Evolutionary conservation across 2,329 filamentous ascomycete genomes (phyloP).

Genomic region (Chalaropsis thielavioides): DNA sequence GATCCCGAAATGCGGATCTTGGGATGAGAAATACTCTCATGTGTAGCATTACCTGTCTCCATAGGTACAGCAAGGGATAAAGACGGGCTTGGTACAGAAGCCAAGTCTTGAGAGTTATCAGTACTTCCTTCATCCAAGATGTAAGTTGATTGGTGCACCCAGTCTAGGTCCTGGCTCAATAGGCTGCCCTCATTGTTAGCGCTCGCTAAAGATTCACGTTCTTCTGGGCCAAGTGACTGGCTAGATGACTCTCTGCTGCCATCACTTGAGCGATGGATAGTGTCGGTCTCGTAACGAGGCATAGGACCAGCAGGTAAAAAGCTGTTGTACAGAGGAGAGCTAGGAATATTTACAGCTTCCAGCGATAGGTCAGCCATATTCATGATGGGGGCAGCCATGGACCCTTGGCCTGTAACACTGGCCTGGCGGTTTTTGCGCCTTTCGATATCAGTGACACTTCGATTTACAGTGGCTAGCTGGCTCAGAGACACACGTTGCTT

Average conservation of each 20-base stretch:
- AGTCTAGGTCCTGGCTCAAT: slow-evolving; percentile 30
- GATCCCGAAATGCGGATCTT: slow-evolving; percentile 26
- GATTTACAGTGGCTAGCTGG: slow-evolving; percentile 22
- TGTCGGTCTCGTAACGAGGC: slow-evolving; percentile 3
- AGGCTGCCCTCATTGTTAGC: background rate
- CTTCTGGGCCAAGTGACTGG: slow-evolving; percentile 24
- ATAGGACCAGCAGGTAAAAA: slow-evolving; percentile 24
- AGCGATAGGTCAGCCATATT: slow-evolving; percentile 17
- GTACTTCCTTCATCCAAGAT: slow-evolving; percentile 10
- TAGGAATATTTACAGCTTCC: slow-evolving; percentile 7
- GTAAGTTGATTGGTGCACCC: slow-evolving; percentile 40
- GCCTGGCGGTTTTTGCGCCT: slow-evolving; percentile 34
- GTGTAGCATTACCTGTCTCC: slow-evolving; percentile 38
- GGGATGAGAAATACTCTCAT: slow-evolving; percentile 14
- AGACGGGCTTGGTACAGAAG: slow-evolving; percentile 19
- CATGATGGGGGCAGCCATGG: slow-evolving; percentile 22
- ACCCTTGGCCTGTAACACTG: slow-evolving; percentile 27
- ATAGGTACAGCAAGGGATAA: slow-evolving; percentile 27
- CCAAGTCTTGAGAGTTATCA: slow-evolving; percentile 13
- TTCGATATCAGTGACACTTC: slow-evolving; percentile 30
- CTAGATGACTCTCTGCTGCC: slow-evolving; percentile 47
- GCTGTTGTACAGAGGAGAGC: slow-evolving; percentile 15
- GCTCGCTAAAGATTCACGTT: background rate
- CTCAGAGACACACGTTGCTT: slow-evolving; percentile 15
- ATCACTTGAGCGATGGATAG: slow-evolving; percentile 20